Conservation (phyloP, 2,329 filamentous ascomycete genomes). For the Tolypocladium tundrense region DNA sequence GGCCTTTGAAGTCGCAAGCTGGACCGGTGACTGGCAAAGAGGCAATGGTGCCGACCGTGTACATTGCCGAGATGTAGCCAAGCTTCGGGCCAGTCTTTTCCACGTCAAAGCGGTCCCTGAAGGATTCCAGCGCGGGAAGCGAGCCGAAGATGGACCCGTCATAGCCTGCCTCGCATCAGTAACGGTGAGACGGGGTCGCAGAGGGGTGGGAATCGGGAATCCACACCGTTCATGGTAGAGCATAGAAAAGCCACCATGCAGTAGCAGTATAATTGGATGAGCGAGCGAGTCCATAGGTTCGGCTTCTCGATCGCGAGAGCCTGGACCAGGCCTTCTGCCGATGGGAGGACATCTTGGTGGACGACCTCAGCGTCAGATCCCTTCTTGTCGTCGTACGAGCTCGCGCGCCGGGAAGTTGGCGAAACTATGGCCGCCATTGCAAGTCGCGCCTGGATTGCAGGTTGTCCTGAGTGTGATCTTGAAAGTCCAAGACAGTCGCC, state of each 20-base stretch:
- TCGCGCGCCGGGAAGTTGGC: background rate
- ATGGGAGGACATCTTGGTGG: conserved; percentile 2
- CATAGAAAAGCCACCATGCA: conserved; percentile 6
- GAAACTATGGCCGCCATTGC: background rate
- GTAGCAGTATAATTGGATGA: conserved; percentile 6
- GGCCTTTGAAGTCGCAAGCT: conserved; percentile 30
- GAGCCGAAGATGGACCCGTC: conserved; percentile 42
- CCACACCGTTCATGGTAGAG: conserved; percentile 8
- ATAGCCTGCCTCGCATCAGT: conserved; percentile 5
- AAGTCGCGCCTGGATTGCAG: background rate
- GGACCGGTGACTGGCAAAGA: conserved; percentile 33
- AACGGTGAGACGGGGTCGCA: background rate
- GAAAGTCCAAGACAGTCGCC: background rate
- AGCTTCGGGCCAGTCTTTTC: conserved; percentile 38
- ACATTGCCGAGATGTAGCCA: conserved; percentile 37
- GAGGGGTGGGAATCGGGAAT: background rate
- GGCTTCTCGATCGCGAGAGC: conserved; percentile 4
- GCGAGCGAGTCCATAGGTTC: conserved; percentile 1
- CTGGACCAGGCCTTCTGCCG: conserved; percentile 5
- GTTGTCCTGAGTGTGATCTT: background rate
- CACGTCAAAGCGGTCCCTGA: conserved; percentile 38
- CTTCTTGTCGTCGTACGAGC: background rate
- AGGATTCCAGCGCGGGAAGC: conserved; percentile 41
- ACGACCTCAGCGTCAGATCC: background rate
- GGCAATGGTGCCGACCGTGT: conserved; percentile 33